phyloP scores from a whole-genome alignment of 2,329 filamentous ascomycete genomes.

The Trichoderma gracile region DNA sequence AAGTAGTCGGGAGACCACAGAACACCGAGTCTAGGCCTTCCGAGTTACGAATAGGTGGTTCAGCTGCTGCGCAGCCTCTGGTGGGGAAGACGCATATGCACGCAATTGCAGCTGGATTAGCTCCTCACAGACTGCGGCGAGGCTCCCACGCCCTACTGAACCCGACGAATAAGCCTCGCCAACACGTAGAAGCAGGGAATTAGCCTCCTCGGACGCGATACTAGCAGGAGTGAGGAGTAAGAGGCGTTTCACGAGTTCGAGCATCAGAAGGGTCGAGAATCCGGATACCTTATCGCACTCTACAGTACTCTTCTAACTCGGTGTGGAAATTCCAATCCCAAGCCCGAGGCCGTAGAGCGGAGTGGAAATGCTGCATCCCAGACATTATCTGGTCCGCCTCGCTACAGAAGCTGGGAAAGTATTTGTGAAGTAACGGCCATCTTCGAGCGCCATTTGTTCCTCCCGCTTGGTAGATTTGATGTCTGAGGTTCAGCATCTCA shows the following conservation, averaged over 20 bases:
- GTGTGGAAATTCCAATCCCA: too few relatives aligned
- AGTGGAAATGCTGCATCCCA: too few relatives aligned
- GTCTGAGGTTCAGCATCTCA: too few relatives aligned
- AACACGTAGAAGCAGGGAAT: slow-evolving; percentile 14
- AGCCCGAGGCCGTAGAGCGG: too few relatives aligned
- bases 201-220: not conserved
- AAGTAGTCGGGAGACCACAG: not conserved
- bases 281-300: too few relatives aligned
- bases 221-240: not conserved
- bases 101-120: not conserved
- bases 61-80: slow-evolving; percentile 17
- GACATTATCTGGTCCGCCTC: too few relatives aligned
- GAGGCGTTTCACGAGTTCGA: not conserved
- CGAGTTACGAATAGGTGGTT: not conserved
- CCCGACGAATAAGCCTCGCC: slow-evolving; percentile 5
- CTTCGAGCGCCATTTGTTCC: too few relatives aligned
- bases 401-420: not conserved
- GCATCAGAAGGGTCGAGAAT: not conserved
- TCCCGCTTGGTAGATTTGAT: too few relatives aligned
- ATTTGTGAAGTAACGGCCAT: not conserved
- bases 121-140: slow-evolving; percentile 12
- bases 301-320: too few relatives aligned
- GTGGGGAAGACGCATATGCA: slow-evolving; percentile 11
- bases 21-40: not conserved
- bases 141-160: slow-evolving; percentile 18